These are phyloP conservation scores for Pseudogymnoascus sp. DNA, from an alignment of 2,329 filamentous ascomycete genomes.

Conservation along the genomic window DNA sequence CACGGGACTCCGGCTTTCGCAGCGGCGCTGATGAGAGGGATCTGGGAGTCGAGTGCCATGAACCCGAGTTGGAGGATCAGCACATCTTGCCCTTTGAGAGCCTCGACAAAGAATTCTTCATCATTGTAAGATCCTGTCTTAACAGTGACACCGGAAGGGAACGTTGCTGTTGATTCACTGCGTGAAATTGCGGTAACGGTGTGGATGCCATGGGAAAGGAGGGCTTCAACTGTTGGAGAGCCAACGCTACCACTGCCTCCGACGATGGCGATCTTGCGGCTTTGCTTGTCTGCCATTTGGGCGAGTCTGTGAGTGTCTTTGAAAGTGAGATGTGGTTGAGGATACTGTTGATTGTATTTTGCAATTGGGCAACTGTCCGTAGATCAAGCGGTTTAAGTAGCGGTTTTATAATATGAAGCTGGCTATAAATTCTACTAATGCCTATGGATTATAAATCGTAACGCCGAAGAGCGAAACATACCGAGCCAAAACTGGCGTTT, in stretches of 20 bases:
- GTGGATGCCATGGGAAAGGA: conserved; percentile 30
- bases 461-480: neutral
- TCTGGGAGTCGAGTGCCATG: conserved; percentile 25
- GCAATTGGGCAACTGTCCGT: neutral
- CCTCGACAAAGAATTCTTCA: conserved; percentile 29
- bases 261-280: neutral
- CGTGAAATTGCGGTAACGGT: conserved; percentile 41
- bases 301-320: neutral
- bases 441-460: neutral
- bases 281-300: neutral
- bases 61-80: conserved; percentile 33
- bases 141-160: conserved; percentile 33
- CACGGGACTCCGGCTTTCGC: conserved; percentile 42
- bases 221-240: neutral
- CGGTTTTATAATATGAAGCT: neutral
- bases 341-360: neutral
- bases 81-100: conserved; percentile 32
- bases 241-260: neutral
- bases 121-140: conserved; percentile 40
- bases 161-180: conserved; percentile 30
- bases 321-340: neutral
- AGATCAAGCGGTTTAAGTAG: neutral
- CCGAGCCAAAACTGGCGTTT: neutral
- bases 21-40: conserved; percentile 40
- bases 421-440: neutral